These are phyloP conservation scores for Saccharomyces paradoxus DNA, from an alignment of 805 yeast genomes.

Conservation along the genomic window DNA sequence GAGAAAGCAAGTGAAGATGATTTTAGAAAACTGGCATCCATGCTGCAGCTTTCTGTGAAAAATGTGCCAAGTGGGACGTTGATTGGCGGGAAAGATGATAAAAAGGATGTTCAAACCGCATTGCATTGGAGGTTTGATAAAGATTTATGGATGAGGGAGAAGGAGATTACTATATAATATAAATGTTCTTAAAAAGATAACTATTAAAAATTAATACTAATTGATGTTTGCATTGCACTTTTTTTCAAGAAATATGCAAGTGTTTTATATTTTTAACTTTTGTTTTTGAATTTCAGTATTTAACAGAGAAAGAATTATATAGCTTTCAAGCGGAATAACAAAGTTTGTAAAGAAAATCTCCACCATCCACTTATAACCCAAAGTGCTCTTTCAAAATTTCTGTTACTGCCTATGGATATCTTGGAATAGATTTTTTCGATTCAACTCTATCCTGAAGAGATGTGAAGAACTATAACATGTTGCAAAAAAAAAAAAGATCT, in stretches of 20 bases:
- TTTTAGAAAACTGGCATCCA: constrained; percentile 35
- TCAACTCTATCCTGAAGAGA: not conserved
- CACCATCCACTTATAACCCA: not conserved
- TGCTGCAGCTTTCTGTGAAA: constrained; percentile 50
- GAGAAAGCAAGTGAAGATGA: constrained; percentile 24
- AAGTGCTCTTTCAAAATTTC: no score
- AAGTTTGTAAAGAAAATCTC: no score
- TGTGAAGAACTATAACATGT: not conserved
- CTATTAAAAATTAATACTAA: not conserved
- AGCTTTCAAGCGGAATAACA: no score
- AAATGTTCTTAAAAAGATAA: not conserved
- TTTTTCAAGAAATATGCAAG: not conserved
- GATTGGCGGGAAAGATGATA: constrained; percentile 48
- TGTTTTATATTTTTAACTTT: not conserved
- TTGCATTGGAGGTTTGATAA: constrained; percentile 65
- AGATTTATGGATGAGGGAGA: constrained; percentile 48
- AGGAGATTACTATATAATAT: constrained; percentile 41
- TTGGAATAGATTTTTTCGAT: no score
- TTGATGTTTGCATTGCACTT: not conserved
- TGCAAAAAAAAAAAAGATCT: not conserved
- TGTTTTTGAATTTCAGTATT: not conserved
- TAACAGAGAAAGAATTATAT: not conserved
- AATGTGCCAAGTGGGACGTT: constrained; percentile 63
- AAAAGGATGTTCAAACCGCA: constrained; percentile 33
- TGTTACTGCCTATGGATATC: no score